These are phyloP conservation scores for Labyrinthula sp. DNA, from an alignment of 352 stramenopile species.

Conservation along the genomic window DNA sequence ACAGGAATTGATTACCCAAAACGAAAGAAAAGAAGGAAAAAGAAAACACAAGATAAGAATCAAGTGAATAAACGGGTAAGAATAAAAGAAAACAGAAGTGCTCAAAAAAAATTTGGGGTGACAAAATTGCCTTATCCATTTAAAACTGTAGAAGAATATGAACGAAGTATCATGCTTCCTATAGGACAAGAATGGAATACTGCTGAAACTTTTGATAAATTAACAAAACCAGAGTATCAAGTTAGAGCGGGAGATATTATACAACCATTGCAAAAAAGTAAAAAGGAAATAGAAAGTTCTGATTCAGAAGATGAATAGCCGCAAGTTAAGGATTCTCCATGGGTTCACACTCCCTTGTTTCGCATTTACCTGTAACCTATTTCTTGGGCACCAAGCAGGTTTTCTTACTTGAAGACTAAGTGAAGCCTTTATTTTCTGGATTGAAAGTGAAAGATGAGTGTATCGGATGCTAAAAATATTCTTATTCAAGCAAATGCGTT, in stretches of 20 bases:
- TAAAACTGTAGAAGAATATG: constrained; percentile 83
- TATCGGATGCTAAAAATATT: too few species aligned
- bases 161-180: constrained; percentile 76
- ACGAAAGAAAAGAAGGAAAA: constrained; percentile 44
- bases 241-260: constrained; percentile 27
- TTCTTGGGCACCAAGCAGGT: too few species aligned
- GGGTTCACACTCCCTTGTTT: too few species aligned
- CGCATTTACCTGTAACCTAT: too few species aligned
- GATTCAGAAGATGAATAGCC: too few species aligned
- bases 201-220: constrained; percentile 24
- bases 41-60: constrained; percentile 3
- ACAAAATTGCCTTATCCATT: constrained; percentile 88
- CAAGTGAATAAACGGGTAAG: constrained; percentile 11
- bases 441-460: too few species aligned
- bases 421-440: too few species aligned
- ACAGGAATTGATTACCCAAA: constrained; percentile 47
- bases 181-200: constrained; percentile 52
- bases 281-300: too few species aligned
- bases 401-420: too few species aligned
- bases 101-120: constrained; percentile 29
- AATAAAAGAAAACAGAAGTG: constrained; percentile 27
- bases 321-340: too few species aligned
- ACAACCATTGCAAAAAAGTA: constrained; percentile 5
- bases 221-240: constrained; percentile 18
- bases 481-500: too few species aligned